Percentiles rank a stretch among this genome's conserved stretches.
phyloP scores from a whole-genome alignment of 2,329 filamentous ascomycete genomes.

The Aspergillus cejpii region DNA sequence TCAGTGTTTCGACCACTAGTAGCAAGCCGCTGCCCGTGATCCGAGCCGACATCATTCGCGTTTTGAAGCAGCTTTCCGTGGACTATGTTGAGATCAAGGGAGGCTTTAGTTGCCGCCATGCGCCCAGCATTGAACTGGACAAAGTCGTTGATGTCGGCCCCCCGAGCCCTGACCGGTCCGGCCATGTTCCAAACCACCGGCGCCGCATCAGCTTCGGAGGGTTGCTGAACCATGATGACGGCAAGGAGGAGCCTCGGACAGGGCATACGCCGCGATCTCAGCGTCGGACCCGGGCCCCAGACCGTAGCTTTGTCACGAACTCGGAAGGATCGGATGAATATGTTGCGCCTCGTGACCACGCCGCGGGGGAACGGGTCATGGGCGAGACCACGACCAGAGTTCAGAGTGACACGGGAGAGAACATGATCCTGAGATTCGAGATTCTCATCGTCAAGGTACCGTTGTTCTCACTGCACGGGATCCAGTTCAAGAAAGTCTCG shows the following conservation, averaged over 20 bases:
- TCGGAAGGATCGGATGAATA: constrained; percentile 82
- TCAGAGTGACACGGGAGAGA: constrained; percentile 78
- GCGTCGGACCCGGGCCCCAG: constrained; percentile 45
- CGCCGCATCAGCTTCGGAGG: constrained; percentile 81
- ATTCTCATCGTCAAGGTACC: constrained; percentile 98
- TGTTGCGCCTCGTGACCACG: constrained; percentile 42
- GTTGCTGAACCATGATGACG: constrained; percentile 59
- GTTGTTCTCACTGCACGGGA: constrained; percentile 81
- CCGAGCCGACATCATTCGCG: constrained; percentile 80
- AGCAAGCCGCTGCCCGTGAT: constrained; percentile 83
- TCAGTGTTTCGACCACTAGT: constrained; percentile 94
- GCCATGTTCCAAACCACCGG: constrained; percentile 53
- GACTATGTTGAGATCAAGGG: constrained; percentile 88
- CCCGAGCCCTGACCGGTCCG: constrained; percentile 50
- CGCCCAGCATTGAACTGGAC: constrained; percentile 81
- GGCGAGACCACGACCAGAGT: constrained; percentile 91
- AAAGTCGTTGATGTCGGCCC: constrained; percentile 59
- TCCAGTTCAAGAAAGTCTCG: constrained; percentile 95
- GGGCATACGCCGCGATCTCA: constrained; percentile 38
- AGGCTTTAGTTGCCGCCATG: constrained; percentile 82
- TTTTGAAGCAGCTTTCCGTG: constrained; percentile 80
- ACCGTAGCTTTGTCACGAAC: constrained; percentile 70
- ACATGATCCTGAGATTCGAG: constrained; percentile 81
- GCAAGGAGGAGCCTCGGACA: constrained; percentile 53
- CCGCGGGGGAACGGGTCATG: constrained; percentile 53